A percentile compares a stretch with the other conserved stretches of the same genome.
Evolutionary conservation across 1,284 basidiomycete species (phyloP).

Genomic region (Austroboletus novae-zelandiae): DNA sequence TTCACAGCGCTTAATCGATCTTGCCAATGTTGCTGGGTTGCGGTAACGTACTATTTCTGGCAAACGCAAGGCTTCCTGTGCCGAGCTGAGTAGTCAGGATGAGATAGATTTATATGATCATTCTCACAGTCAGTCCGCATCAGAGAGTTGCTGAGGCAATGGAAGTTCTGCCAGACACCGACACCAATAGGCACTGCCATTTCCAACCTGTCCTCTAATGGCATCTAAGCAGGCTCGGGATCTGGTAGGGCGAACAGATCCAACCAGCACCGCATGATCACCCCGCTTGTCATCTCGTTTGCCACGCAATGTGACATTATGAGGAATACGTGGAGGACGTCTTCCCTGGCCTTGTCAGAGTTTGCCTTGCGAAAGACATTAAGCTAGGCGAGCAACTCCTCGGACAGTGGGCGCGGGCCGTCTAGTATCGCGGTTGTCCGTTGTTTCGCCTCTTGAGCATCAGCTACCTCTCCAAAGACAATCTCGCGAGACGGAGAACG

Average conservation of each 20-base stretch:
- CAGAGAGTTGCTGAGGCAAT: too few relatives aligned
- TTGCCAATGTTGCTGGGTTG: too few relatives aligned
- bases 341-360: neutral
- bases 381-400: constrained; percentile 14
- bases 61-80: too few relatives aligned
- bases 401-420: constrained; percentile 19
- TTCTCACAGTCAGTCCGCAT: too few relatives aligned
- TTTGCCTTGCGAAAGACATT: constrained; percentile 6
- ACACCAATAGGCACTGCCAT: constrained; percentile 41
- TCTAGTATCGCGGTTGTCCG: constrained; percentile 2
- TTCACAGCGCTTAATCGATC: too few relatives aligned
- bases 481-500: constrained; percentile 6
- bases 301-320: constrained; percentile 18
- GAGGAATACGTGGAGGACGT: constrained; percentile 19
- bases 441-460: constrained; percentile 10
- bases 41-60: too few relatives aligned
- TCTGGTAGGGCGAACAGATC: constrained; percentile 37
- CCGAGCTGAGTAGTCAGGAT: too few relatives aligned
- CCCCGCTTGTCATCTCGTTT: constrained; percentile 11
- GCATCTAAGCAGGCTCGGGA: constrained; percentile 10
- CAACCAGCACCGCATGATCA: constrained; percentile 36
- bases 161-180: too few relatives aligned
- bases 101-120: too few relatives aligned
- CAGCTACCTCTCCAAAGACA: constrained; percentile 7
- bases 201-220: constrained; percentile 39